These are phyloP conservation scores for Naematelia aurantialba DNA, from an alignment of 768 basidiomycete species.

Conservation along the genomic window DNA sequence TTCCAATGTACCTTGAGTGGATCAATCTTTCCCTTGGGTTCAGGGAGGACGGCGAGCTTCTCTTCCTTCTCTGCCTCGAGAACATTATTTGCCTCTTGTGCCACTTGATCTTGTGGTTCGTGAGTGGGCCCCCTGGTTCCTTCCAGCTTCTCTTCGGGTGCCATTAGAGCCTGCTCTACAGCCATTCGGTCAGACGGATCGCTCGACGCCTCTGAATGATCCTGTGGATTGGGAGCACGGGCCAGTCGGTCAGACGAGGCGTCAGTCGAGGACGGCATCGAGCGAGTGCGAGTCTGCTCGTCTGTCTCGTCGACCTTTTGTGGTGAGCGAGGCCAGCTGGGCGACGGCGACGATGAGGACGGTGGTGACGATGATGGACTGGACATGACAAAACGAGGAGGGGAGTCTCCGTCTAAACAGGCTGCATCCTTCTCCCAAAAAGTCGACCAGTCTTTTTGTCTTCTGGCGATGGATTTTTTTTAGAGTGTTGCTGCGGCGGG, in stretches of 20 bases:
- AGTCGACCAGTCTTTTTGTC: too few species aligned
- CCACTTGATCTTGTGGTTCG: not conserved
- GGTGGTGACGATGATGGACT: not conserved
- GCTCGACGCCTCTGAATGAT: not conserved
- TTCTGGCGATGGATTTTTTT: too few species aligned
- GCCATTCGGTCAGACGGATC: not conserved
- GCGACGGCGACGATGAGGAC: too few species aligned
- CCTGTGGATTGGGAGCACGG: not conserved
- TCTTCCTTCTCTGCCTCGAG: not conserved
- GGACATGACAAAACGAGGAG: too few species aligned
- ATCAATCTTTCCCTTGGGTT: not conserved
- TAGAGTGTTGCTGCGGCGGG: too few species aligned
- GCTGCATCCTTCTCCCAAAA: too few species aligned
- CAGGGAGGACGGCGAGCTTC: not conserved
- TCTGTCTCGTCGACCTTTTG: too few species aligned
- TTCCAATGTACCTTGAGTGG: not conserved
- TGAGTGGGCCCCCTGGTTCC: not conserved
- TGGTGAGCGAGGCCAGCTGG: not conserved
- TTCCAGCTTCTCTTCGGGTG: not conserved
- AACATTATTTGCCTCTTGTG: not conserved
- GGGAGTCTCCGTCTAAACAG: too few species aligned
- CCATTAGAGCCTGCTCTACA: not conserved
- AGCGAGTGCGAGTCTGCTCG: too few species aligned
- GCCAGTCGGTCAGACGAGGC: not conserved
- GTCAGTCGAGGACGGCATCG: not conserved